These are phyloP conservation scores for Botrytis porri DNA, from an alignment of 2,329 filamentous ascomycete genomes.

Conservation along the genomic window DNA sequence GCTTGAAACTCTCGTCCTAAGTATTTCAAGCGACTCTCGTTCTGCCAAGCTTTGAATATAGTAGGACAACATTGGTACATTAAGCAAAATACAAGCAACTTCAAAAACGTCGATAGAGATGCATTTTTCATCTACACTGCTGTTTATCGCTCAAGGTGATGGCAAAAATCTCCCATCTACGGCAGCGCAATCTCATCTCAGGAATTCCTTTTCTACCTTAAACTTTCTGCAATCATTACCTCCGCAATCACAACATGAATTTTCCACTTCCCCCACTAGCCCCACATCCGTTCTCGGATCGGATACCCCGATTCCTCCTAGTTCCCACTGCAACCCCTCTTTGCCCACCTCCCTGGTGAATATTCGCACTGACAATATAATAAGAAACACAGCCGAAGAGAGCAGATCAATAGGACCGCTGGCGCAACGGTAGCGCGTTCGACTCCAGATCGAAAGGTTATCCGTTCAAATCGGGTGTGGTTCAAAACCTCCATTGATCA, in stretches of 20 bases:
- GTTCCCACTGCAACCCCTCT: background rate
- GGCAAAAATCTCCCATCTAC: background rate
- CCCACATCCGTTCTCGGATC: constrained; percentile 4
- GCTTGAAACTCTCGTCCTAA: background rate
- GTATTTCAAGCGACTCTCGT: background rate
- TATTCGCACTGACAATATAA: fast-evolving
- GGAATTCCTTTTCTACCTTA: too few species aligned
- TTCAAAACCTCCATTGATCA: constrained; percentile 26
- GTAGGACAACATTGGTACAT: background rate
- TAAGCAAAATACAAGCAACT: background rate
- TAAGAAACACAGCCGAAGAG: fast-evolving
- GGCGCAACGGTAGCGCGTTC: constrained; percentile 33
- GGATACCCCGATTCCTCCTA: background rate
- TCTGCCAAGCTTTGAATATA: background rate
- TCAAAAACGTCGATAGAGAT: background rate
- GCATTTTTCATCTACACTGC: background rate
- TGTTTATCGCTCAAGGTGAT: background rate
- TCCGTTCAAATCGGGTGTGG: constrained; percentile 37
- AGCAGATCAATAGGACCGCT: constrained; percentile 16
- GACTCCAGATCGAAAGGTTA: constrained; percentile 38
- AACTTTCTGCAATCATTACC: background rate
- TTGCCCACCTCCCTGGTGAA: background rate
- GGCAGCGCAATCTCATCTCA: background rate
- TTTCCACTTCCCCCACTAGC: background rate
- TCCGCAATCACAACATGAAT: background rate